These are phyloP conservation scores for Aspergillus transmontanensis DNA, from an alignment of 2,329 filamentous ascomycete genomes.

Conservation along the genomic window DNA sequence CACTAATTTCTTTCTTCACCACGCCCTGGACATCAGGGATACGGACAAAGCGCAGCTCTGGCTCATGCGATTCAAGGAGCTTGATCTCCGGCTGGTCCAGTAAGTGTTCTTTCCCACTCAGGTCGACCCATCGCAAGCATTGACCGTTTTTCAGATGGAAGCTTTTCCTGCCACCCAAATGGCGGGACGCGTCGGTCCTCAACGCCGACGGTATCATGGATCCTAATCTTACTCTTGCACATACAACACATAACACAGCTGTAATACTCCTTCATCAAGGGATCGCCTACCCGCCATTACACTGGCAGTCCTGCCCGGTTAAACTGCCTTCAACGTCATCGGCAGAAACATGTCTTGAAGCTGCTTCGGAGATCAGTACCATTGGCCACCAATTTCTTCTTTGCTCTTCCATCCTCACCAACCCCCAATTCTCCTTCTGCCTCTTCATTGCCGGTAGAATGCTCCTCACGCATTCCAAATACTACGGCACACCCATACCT, in stretches of 20 bases:
- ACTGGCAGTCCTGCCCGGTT: slow-evolving; percentile 35
- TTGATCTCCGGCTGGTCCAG: slow-evolving; percentile 34
- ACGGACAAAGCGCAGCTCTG: slow-evolving; percentile 34
- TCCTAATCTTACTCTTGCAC: slow-evolving; percentile 53
- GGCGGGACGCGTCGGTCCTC: slow-evolving; percentile 36
- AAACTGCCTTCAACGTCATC: slow-evolving; percentile 50
- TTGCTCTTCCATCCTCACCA: slow-evolving; percentile 30
- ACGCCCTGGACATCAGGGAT: slow-evolving; percentile 32
- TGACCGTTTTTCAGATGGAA: slow-evolving; percentile 22
- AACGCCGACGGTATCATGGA: slow-evolving; percentile 45
- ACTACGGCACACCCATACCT: slow-evolving; percentile 33
- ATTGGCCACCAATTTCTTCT: slow-evolving; percentile 51
- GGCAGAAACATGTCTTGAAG: slow-evolving; percentile 53
- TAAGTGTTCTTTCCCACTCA: neutral
- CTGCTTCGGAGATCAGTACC: slow-evolving; percentile 47
- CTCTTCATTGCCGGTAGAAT: slow-evolving; percentile 49
- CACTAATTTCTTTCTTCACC: slow-evolving; percentile 39
- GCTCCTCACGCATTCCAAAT: slow-evolving; percentile 42
- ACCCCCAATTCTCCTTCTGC: slow-evolving; percentile 49
- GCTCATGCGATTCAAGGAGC: slow-evolving; percentile 33
- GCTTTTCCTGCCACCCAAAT: slow-evolving; percentile 31
- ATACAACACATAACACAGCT: slow-evolving; percentile 54
- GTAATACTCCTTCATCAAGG: slow-evolving; percentile 53
- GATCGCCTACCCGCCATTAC: slow-evolving; percentile 44
- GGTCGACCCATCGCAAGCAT: neutral